A percentile compares a stretch with the other conserved stretches of the same genome.
phyloP scores from a whole-genome alignment of 2,329 filamentous ascomycete genomes.

The Pyrenochaeta sp. region DNA sequence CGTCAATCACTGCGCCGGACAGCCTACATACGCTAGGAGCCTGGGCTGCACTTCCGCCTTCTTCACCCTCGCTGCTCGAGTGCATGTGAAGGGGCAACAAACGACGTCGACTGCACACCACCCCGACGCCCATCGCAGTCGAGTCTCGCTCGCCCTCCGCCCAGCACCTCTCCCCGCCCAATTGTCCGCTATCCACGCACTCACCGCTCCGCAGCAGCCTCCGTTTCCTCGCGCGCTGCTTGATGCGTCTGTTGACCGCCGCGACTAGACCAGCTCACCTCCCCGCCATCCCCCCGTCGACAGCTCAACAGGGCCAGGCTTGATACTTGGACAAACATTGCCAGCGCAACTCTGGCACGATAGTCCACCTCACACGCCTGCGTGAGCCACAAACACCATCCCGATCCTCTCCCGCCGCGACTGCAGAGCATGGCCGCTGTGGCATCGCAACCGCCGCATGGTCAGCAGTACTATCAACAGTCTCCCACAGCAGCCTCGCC shows the following conservation, averaged over 20 bases:
- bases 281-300: constrained; percentile 22
- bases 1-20: constrained; percentile 2
- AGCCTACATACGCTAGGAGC: not conserved
- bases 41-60: not conserved
- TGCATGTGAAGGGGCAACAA: constrained; percentile 28
- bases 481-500: constrained; percentile 43
- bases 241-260: constrained; percentile 13
- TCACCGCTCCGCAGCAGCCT: constrained; percentile 14
- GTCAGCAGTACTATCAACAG: constrained; percentile 46
- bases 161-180: constrained; percentile 5
- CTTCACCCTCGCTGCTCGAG: constrained; percentile 1
- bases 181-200: constrained; percentile 8
- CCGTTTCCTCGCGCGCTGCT: constrained; percentile 14
- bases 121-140: constrained; percentile 9
- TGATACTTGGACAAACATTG: constrained; percentile 13
- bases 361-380: constrained; percentile 4
- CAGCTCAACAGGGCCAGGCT: constrained; percentile 23
- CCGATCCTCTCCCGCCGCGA: constrained; percentile 13
- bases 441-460: constrained; percentile 43
- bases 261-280: constrained; percentile 17
- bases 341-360: constrained; percentile 7
- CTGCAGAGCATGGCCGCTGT: constrained; percentile 48
- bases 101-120: constrained; percentile 2
- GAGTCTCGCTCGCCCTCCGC: constrained; percentile 10
- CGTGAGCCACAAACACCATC: constrained; percentile 5